Conservation (phyloP, 805 yeast genomes). For the Cyberlindnera meyerae region DNA sequence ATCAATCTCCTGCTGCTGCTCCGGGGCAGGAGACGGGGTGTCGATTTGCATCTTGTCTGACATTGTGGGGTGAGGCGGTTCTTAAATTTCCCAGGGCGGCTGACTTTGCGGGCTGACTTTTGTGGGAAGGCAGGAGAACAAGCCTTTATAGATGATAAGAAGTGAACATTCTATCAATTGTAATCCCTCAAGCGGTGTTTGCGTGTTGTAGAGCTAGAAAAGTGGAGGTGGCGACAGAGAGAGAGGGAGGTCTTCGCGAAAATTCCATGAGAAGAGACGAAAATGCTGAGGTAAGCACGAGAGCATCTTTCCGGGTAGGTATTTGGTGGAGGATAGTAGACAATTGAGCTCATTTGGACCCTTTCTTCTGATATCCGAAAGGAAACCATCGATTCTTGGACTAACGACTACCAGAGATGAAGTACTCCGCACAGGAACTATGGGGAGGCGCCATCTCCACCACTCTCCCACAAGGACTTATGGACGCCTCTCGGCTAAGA, state of each 20-base stretch:
- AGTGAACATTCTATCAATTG: too few relatives aligned
- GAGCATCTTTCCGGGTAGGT: background rate
- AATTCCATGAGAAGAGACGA: background rate
- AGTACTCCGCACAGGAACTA: conserved; percentile 29
- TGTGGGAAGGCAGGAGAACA: too few relatives aligned
- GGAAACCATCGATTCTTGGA: too few relatives aligned
- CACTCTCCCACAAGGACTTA: conserved; percentile 50
- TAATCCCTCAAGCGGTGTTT: too few relatives aligned
- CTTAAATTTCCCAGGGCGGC: background rate
- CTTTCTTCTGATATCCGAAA: too few relatives aligned
- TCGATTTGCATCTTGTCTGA: conserved; percentile 40
- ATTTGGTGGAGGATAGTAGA: background rate
- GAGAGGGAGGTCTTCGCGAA: background rate
- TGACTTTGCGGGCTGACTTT: too few relatives aligned
- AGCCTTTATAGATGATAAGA: too few relatives aligned
- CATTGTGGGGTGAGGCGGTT: conserved; percentile 8
- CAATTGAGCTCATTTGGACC: too few relatives aligned
- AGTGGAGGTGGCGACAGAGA: background rate
- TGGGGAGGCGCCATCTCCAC: conserved; percentile 83
- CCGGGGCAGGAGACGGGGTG: conserved; percentile 29
- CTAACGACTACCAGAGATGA: too few relatives aligned
- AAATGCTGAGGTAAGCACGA: background rate
- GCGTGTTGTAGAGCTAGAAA: background rate
- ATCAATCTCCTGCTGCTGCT: conserved; percentile 56
- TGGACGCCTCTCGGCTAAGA: conserved; percentile 76